phyloP scores from a whole-genome alignment of 495 filamentous ascomycete genomes.

The Pseudoneurospora amorphoporcata region DNA sequence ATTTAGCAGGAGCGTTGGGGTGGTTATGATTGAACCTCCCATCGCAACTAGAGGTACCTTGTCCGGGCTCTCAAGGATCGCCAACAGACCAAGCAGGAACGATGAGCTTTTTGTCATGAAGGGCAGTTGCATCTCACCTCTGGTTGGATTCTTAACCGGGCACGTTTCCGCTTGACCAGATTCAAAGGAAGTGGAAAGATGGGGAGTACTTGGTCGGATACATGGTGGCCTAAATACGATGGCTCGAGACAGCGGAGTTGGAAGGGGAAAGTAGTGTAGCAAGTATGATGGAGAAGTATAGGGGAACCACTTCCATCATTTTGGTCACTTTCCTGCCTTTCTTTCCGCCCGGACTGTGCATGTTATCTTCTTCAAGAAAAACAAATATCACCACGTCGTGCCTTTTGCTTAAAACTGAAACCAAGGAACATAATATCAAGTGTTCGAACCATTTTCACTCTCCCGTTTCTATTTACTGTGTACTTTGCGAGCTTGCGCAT shows the following conservation, averaged over 20 bases:
- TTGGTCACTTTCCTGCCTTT: neutral
- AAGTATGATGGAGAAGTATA: neutral
- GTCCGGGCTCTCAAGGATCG: no score
- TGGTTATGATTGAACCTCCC: neutral
- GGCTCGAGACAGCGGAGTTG: neutral
- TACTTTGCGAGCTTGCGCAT: neutral
- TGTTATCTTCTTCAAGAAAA: neutral
- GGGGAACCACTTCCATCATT: neutral
- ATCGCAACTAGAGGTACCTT: neutral
- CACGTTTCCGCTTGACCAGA: neutral
- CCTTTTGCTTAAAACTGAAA: neutral
- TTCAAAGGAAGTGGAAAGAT: neutral
- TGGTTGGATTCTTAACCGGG: neutral
- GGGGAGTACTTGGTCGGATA: neutral
- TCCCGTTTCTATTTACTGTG: neutral
- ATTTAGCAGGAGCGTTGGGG: neutral
- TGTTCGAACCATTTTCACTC: neutral
- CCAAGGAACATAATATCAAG: neutral
- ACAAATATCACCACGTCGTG: neutral
- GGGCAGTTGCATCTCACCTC: neutral
- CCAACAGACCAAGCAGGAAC: neutral
- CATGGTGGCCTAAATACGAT: neutral
- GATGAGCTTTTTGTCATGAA: neutral
- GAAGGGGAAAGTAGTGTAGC: neutral
- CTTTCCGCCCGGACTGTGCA: neutral